Base-by-base conservation (phyloP, 768 basidiomycete species). In the Termitomyces sp. region DNA sequence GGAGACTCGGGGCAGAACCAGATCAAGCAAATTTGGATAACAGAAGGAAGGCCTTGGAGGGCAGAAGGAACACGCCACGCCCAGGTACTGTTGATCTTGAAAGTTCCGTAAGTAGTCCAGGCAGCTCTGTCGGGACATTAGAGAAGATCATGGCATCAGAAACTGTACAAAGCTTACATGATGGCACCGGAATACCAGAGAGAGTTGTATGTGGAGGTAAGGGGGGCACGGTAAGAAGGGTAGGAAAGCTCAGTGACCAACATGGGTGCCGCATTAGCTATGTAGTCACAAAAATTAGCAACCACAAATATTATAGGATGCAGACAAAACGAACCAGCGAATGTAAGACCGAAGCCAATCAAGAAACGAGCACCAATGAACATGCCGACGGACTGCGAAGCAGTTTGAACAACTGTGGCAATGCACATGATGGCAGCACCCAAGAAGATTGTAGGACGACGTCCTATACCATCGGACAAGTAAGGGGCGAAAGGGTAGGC, bases 171-270 rank as follows among this genome's bases (percentile, higher is more conserved):
- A 28, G n/a, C 52, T 40, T 41, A 54, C 53, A 92, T 68, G 69
- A 93, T 91, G 57, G 89, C 79, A 59, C 92, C 92, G 16, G 87
- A 85, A 70, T 91, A 91, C 91, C 92, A 93, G 61, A 92, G 85
- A 33, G 89, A 87, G 77, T 92, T 91, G 77, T 89, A 91, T 52
- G 84, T 73, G 2, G 89, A 85, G 14, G 89, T 93, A 59, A 95
- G 72, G 36, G 85, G 85, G 14, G 86, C 88, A 64, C 93, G 91
- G 72, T 95, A 88, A 12, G 82, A 76, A 16, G 92, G 93, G 70
- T 93, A 93, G 1, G 92, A 80, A n/a, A 94, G 73, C 73, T 95
- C 93, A 51, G 91, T 88, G 56, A 94, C 85, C 74, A 94, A 74
- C 78, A 93, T 82, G 12, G 93, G 91, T 12, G 92, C 91, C 54